Evolutionary conservation across 257 asterid species (phyloP), one percentile per base, ranked within the genome.

Genomic region (Lycium ferocissimum): DNA sequence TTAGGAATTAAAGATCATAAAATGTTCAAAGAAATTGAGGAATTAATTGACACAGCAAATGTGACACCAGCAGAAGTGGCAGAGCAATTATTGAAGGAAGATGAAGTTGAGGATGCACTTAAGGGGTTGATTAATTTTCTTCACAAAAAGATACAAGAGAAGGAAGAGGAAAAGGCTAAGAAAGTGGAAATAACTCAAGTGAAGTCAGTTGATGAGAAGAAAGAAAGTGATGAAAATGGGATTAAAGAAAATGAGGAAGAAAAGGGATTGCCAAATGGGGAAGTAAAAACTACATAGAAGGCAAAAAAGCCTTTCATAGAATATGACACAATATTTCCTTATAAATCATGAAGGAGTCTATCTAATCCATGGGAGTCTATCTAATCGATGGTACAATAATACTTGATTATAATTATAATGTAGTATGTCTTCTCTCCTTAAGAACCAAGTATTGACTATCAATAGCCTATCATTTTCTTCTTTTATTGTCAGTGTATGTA

Each of bases 31-130:
- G 87, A 88, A 45, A 86, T 86, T 67, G 88, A 85, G 35, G 65
- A 84, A 47, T 81, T 88, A 4, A 58, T 88, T 20, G 22, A 17
- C 15, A 61, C 75, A 65, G 72, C 45, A 20, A 58, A 81, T 61
- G 89, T 47, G 17, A 80, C 87, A 11, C 85, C 85, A 8, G 87
- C 85, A 20, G 78, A 84, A 76, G 83, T 84, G 35, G 85, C 84
- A 53, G 87, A 84, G 40, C 72, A 84, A 37, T 9, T 80, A 11
- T 59, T 84, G 85, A 84, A 83, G 73, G 43, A 76, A 58, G 81
- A 86, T 13, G 79, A 83, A 14, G 38, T 84, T 20, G 87, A 67
- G 51, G 38, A 54, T 85, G 78, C 85, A 17, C 72, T 87, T 6
- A n/a, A 47, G 37, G 81, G 83, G 63, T 51, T 84, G 18, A 20